Percentiles rank a stretch among this genome's conserved stretches.
Evolutionary conservation across 495 filamentous ascomycete genomes (phyloP).

Genomic region (Penicillium taxi): DNA sequence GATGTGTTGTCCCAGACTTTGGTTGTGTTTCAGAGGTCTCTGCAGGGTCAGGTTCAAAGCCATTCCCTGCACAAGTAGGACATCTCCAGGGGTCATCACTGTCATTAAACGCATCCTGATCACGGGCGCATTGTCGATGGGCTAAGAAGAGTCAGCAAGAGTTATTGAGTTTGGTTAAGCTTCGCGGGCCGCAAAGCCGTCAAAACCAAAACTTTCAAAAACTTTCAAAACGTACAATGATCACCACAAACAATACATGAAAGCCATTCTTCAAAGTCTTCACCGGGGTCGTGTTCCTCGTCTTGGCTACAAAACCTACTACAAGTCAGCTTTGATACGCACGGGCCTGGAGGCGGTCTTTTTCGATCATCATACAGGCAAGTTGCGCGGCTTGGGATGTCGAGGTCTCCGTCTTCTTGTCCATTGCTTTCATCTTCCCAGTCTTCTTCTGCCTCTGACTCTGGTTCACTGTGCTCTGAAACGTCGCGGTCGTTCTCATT

Average conservation of each 20-base stretch:
- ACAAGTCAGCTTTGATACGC: neutral
- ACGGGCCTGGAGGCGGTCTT: neutral
- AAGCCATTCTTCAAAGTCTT: slow-evolving; percentile 82
- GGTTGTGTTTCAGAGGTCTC: slow-evolving; percentile 35
- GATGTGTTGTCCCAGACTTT: slow-evolving; percentile 41
- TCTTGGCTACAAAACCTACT: slow-evolving; percentile 67
- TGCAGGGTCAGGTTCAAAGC: slow-evolving; percentile 42
- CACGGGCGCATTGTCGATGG: slow-evolving; percentile 88
- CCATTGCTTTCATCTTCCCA: slow-evolving; percentile 57
- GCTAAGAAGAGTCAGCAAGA: slow-evolving; percentile 44
- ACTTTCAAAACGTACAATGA: slow-evolving; percentile 69
- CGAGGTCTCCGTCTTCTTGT: slow-evolving; percentile 59
- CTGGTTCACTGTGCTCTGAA: slow-evolving; percentile 50
- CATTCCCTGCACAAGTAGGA: slow-evolving; percentile 63
- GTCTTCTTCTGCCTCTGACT: slow-evolving; percentile 62
- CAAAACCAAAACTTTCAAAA: too few species aligned
- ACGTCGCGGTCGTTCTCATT: slow-evolving; percentile 35
- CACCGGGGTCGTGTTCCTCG: slow-evolving; percentile 77
- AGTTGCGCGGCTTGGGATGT: slow-evolving; percentile 49
- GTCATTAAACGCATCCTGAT: slow-evolving; percentile 60
- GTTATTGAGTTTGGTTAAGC: slow-evolving; percentile 19
- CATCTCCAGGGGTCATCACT: slow-evolving; percentile 73
- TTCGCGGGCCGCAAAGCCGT: slow-evolving; percentile 19
- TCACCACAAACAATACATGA: slow-evolving; percentile 75
- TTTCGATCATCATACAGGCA: slow-evolving; percentile 51